These are phyloP conservation scores for Kwoniella bestiolae DNA, from an alignment of 768 basidiomycete species.

Conservation along the genomic window DNA sequence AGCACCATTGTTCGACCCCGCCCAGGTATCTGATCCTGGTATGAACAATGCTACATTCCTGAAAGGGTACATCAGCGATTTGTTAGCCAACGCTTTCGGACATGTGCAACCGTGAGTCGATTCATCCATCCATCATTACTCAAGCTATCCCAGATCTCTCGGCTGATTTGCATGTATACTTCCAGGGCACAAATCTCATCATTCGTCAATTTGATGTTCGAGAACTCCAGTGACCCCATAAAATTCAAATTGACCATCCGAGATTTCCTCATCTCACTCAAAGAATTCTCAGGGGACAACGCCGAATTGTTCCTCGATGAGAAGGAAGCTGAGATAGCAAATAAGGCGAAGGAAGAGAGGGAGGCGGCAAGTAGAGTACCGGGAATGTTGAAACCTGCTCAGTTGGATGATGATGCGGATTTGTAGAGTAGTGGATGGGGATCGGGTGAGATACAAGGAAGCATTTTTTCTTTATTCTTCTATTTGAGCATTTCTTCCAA, in stretches of 20 bases:
- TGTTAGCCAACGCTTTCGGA: constrained; percentile 86
- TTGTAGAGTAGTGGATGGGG: constrained; percentile 28
- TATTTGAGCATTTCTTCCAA: neutral
- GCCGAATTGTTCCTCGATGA: constrained; percentile 91
- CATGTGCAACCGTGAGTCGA: constrained; percentile 78
- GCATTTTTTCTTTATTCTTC: neutral
- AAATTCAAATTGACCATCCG: constrained; percentile 82
- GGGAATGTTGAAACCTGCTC: constrained; percentile 96
- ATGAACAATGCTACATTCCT: constrained; percentile 80
- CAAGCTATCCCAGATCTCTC: neutral
- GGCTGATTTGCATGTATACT: too few relatives aligned
- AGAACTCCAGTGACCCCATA: constrained; percentile 59
- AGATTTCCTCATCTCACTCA: constrained; percentile 96
- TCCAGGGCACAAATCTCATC: constrained; percentile 58
- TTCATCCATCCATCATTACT: neutral
- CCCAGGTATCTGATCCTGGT: constrained; percentile 67
- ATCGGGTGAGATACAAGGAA: neutral
- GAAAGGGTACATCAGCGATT: constrained; percentile 79
- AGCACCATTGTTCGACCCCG: constrained; percentile 81
- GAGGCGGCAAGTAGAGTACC: constrained; percentile 90
- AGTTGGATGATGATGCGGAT: constrained; percentile 84
- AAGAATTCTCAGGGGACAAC: constrained; percentile 95
- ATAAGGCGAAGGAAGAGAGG: constrained; percentile 79
- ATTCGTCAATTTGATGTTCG: constrained; percentile 59
- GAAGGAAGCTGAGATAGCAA: constrained; percentile 81